Percentiles rank a stretch among this genome's conserved stretches.
phyloP scores from a whole-genome alignment of 495 filamentous ascomycete genomes.

The Hyaloscypha hepaticicola region DNA sequence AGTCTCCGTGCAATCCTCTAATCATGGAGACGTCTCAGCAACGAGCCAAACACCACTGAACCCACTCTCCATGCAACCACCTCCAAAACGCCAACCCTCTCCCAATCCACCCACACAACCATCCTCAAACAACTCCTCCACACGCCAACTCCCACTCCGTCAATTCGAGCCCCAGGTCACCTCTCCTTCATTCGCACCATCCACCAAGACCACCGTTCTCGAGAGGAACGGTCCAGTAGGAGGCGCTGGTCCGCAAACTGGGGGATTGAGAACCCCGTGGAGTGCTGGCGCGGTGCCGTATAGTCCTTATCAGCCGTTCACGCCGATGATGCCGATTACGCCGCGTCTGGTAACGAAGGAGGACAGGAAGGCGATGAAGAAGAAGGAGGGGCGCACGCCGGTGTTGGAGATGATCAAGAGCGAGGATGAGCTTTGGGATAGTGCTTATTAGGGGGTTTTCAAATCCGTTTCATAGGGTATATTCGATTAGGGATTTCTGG shows the following conservation, averaged over 20 bases:
- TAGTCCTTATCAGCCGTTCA: constrained; percentile 88
- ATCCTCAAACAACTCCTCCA: constrained; percentile 34
- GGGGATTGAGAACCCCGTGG: constrained; percentile 58
- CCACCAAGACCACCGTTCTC: constrained; percentile 76
- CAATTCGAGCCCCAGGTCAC: constrained; percentile 56
- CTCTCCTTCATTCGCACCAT: constrained; percentile 43
- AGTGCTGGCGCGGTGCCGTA: constrained; percentile 80
- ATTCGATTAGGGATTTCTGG: not conserved
- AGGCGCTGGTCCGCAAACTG: constrained; percentile 40
- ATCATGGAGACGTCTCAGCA: constrained; percentile 15
- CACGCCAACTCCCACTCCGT: constrained; percentile 58
- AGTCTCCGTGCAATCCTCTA: constrained; percentile 17
- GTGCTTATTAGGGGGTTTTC: constrained; percentile 24
- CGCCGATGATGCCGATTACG: constrained; percentile 83
- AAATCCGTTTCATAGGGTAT: too few relatives aligned
- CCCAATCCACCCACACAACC: constrained; percentile 31
- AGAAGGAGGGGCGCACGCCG: constrained; percentile 55
- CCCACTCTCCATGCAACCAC: constrained; percentile 8
- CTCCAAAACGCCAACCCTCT: constrained; percentile 27
- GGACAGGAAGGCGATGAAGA: constrained; percentile 69
- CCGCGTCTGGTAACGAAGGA: constrained; percentile 73
- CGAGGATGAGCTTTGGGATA: constrained; percentile 54
- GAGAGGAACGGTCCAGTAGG: constrained; percentile 53
- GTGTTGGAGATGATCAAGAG: constrained; percentile 53
- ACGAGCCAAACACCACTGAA: constrained; percentile 27